Percentiles rank a stretch among this genome's conserved stretches.
Evolutionary conservation across 331 rosid species (phyloP).

Genomic region (Saraca asoca): DNA sequence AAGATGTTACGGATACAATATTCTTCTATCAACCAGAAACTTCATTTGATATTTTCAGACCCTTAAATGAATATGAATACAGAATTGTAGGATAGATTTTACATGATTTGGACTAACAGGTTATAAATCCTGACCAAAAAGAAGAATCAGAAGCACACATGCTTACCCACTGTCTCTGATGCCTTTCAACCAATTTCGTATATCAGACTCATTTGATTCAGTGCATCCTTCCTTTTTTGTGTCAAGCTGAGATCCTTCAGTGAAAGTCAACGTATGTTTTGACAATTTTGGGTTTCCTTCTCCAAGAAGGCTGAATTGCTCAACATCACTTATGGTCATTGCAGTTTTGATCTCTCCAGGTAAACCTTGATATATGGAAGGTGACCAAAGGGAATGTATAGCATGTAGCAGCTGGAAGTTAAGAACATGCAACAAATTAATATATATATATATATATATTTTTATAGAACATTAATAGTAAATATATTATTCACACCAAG

Average conservation of each 20-base stretch:
- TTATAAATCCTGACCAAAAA: constrained; percentile 18
- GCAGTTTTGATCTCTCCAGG: constrained; percentile 86
- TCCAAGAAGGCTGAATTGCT: constrained; percentile 83
- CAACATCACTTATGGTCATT: constrained; percentile 78
- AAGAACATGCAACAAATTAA: constrained; percentile 33
- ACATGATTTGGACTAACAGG: constrained; percentile 5
- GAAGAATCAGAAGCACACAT: constrained; percentile 14
- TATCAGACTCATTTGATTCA: constrained; percentile 70
- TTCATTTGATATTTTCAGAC: no score
- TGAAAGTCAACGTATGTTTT: constrained; percentile 46
- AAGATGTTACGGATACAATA: constrained; percentile 22
- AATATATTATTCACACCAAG: constrained; percentile 28
- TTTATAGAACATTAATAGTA: no score
- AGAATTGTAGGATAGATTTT: constrained; percentile 8
- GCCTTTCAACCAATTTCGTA: constrained; percentile 93
- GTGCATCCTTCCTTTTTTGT: constrained; percentile 62
- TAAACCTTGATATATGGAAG: constrained; percentile 63
- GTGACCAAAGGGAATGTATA: constrained; percentile 91
- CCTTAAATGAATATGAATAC: constrained; percentile 22
- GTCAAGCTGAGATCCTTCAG: constrained; percentile 57
- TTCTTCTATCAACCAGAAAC: constrained; percentile 23
- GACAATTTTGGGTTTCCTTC: constrained; percentile 78
- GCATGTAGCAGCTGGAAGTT: constrained; percentile 76
- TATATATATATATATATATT: no score
- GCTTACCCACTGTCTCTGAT: constrained; percentile 94